Percentiles rank a stretch among this genome's conserved stretches.
phyloP scores from a whole-genome alignment of 768 basidiomycete genomes.

The Mycena belliarum region DNA sequence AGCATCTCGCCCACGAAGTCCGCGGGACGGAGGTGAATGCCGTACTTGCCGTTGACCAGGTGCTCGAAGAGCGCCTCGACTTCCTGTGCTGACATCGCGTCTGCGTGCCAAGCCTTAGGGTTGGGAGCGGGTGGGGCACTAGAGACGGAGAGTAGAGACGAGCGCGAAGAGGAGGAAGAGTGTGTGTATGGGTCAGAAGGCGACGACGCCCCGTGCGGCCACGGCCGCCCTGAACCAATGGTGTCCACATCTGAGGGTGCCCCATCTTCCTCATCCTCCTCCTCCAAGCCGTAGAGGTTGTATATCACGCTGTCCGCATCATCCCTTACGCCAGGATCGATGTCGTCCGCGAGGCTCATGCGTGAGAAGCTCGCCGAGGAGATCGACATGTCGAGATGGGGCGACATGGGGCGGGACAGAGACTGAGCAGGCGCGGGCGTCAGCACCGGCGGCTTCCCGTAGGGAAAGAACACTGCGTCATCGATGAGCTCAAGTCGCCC shows the following conservation, averaged over 20 bases:
- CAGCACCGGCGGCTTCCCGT: constrained; percentile 24
- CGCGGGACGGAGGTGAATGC: constrained; percentile 53
- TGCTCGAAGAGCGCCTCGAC: constrained; percentile 60
- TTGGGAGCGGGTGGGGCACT: background rate
- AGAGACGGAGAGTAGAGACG: constrained; percentile 3
- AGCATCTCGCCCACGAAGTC: constrained; percentile 49
- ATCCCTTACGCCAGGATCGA: constrained; percentile 5
- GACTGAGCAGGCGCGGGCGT: background rate
- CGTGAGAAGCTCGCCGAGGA: constrained; percentile 12
- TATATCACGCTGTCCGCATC: constrained; percentile 20
- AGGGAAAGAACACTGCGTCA: constrained; percentile 50
- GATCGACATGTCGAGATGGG: constrained; percentile 11
- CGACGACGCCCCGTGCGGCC: background rate
- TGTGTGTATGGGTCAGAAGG: background rate
- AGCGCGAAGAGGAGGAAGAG: constrained; percentile 1
- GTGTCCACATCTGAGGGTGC: constrained; percentile 18
- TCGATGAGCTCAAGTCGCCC: constrained; percentile 57
- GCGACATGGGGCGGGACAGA: background rate
- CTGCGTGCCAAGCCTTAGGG: constrained; percentile 40
- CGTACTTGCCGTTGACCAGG: constrained; percentile 56
- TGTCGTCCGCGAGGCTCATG: constrained; percentile 18
- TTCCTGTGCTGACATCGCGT: constrained; percentile 39
- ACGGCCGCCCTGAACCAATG: constrained; percentile 7
- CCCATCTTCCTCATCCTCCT: constrained; percentile 19
- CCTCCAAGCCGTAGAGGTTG: constrained; percentile 17